Evolutionary conservation across 202 grass and related monocot genomes (phyloP), one percentile per base, ranked within the genome.

Genomic region (Elaeis oleifera): DNA sequence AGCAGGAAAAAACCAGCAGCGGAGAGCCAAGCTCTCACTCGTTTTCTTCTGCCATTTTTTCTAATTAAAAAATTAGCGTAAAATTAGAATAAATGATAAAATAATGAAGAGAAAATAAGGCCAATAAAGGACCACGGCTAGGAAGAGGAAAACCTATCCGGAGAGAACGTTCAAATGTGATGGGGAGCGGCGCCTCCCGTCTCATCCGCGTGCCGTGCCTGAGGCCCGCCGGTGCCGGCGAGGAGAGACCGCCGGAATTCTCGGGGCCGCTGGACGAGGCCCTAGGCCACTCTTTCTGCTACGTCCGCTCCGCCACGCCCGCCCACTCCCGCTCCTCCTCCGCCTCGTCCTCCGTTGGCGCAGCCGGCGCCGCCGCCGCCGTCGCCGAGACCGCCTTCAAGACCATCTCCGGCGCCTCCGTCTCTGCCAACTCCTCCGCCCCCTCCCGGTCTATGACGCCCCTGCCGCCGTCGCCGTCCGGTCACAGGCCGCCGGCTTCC

Each of bases 281-380:
- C 54, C 80, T 90, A 16, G 90, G 90, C 16, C 86, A 95, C 83
- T 95, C 90, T 66, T 95, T 90, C 77, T 84, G 86, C 72, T 95
- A 90, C 76, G 62, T 82, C 0, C 49, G 65, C 58, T 70, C 71
- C 61, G 32, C 58, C 26, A 53, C 70, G 49, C 59, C 59, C 4
- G 59, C 28, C 18, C 71, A 52, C 82, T 58, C 70, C 52, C 80
- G 71, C 74, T 11, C 61, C 13, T 70, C 74, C 25, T 60, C 80
- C 13, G 61, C 62, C 26, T 67, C 60, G 50, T 80, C 86, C 2
- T 72, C 72, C 62, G 72, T 70, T 6, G 5, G 50, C 16, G 59
- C 28, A 1, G 1, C 36, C 9, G 36, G 7, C 17, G 25, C 22
- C 9, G 23, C 57, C 0, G 25, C 58, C 4, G 58, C 57, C 0